phyloP scores from a whole-genome alignment of 352 stramenopile genomes.

The Pythium myriotylum region DNA sequence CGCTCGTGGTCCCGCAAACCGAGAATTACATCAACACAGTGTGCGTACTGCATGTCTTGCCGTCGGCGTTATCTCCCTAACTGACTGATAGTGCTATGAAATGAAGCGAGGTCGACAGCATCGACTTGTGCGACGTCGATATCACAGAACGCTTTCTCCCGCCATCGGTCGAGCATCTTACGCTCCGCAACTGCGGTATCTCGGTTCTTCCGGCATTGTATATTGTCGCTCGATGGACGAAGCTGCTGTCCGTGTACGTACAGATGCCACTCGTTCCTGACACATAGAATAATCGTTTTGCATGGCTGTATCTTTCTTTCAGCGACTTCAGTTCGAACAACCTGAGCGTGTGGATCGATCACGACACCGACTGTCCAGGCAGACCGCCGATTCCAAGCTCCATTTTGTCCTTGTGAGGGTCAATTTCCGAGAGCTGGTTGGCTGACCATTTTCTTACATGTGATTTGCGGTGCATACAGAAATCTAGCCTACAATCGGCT shows the following conservation, averaged over 20 bases:
- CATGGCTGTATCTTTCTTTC: neutral
- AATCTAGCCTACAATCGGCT: neutral
- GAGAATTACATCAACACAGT: neutral
- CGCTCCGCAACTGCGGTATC: neutral
- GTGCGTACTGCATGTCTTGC: too few species aligned
- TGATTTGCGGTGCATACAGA: too few species aligned
- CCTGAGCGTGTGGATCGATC: neutral
- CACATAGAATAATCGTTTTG: too few species aligned
- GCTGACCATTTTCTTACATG: too few species aligned
- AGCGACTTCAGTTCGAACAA: neutral
- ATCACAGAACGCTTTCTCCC: neutral
- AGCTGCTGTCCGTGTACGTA: neutral
- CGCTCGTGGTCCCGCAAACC: neutral
- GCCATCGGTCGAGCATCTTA: neutral
- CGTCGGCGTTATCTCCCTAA: too few species aligned
- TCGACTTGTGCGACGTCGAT: neutral
- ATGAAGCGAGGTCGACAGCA: neutral
- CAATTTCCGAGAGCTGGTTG: too few species aligned
- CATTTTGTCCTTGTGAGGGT: neutral
- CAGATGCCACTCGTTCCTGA: too few species aligned
- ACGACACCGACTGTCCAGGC: neutral
- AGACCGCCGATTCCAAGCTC: neutral
- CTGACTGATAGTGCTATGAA: neutral
- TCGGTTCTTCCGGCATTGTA: neutral
- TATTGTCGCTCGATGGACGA: neutral